These are phyloP conservation scores for Beta macrorhiza DNA, from an alignment of 179 eudicot species.

Conservation along the genomic window DNA sequence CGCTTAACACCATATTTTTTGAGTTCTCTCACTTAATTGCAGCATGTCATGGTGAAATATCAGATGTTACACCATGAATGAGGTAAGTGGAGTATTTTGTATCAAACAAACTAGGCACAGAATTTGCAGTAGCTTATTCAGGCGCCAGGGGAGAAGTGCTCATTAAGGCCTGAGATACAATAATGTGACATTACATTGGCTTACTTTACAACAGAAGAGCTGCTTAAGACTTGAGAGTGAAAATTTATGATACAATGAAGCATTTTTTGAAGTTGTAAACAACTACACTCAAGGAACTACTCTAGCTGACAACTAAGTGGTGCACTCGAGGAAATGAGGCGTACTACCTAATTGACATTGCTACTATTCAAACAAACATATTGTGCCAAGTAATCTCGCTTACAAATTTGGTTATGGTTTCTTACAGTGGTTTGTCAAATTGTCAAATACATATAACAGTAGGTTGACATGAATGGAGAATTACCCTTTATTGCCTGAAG, in stretches of 20 bases:
- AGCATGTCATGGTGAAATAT: neutral
- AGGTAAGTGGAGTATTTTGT: neutral
- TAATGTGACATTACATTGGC: neutral
- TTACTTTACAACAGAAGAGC: neutral
- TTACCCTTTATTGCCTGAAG: slow-evolving; percentile 78
- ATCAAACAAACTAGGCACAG: neutral
- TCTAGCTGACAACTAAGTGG: neutral
- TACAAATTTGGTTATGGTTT: neutral
- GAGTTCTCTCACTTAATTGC: neutral
- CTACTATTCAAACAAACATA: neutral
- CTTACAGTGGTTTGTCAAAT: neutral
- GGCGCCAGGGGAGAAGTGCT: neutral
- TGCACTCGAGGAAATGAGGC: neutral
- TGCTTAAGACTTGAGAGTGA: neutral
- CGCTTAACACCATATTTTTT: neutral
- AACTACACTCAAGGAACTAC: neutral
- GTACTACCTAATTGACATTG: neutral
- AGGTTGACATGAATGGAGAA: neutral
- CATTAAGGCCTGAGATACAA: neutral
- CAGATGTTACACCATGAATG: neutral
- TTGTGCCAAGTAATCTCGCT: neutral
- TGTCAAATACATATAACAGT: neutral
- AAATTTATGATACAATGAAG: neutral
- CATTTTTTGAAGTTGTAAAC: neutral
- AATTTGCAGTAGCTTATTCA: neutral